Conservation (phyloP, 2,329 filamentous ascomycete species). For the Neonectria hederae region DNA sequence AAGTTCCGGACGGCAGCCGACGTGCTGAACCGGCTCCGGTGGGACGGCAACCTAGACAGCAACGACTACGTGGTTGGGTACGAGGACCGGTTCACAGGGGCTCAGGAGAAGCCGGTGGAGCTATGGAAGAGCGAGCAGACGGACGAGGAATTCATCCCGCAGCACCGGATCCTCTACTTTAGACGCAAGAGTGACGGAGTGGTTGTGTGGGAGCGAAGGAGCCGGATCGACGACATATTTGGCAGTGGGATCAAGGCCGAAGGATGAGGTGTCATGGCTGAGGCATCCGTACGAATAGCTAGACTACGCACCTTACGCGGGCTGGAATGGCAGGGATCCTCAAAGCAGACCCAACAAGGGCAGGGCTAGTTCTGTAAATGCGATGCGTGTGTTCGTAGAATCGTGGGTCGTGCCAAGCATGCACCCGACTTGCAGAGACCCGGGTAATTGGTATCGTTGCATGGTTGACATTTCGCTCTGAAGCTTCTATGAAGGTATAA, state of each 20-base stretch:
- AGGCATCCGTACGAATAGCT: slow-evolving; percentile 16
- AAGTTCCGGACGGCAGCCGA: slow-evolving; percentile 67
- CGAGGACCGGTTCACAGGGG: slow-evolving; percentile 67
- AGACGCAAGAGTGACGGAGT: slow-evolving; percentile 60
- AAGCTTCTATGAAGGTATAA: slow-evolving; percentile 1
- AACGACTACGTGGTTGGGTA: slow-evolving; percentile 68
- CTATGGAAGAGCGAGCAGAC: slow-evolving; percentile 70
- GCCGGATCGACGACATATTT: slow-evolving; percentile 64
- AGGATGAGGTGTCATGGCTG: slow-evolving; percentile 16
- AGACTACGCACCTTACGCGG: too few species aligned
- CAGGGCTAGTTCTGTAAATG: not conserved
- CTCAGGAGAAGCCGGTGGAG: slow-evolving; percentile 62
- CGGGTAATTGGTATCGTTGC: slow-evolving; percentile 3
- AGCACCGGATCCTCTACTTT: slow-evolving; percentile 71
- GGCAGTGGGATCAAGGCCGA: slow-evolving; percentile 56
- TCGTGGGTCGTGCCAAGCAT: not conserved
- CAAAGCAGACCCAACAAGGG: slow-evolving; percentile 13
- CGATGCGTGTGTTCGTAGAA: too few species aligned
- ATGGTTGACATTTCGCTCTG: slow-evolving; percentile 1
- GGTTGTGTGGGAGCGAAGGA: slow-evolving; percentile 66
- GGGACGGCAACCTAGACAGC: slow-evolving; percentile 64
- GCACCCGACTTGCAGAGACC: not conserved
- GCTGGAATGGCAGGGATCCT: slow-evolving; percentile 15
- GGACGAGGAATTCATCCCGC: slow-evolving; percentile 73
- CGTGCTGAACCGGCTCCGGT: slow-evolving; percentile 67